These are phyloP conservation scores for Chrysoporthe austroafricana DNA, from an alignment of 2,329 filamentous ascomycete species.

Conservation along the genomic window DNA sequence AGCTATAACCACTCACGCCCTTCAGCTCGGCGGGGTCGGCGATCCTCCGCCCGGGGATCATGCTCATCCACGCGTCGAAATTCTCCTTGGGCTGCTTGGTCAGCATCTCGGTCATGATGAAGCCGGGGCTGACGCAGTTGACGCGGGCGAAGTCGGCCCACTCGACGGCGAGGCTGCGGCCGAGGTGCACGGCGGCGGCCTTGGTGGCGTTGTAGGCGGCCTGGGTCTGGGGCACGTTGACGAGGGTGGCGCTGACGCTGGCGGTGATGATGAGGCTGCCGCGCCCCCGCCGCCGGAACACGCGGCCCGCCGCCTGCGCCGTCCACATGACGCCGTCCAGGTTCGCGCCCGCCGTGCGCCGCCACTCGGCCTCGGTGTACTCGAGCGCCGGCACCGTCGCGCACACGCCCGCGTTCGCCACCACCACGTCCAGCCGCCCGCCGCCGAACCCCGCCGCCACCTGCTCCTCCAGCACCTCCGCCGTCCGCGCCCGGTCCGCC, in stretches of 20 bases:
- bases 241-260: conserved; percentile 30
- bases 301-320: conserved; percentile 32
- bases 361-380: conserved; percentile 35
- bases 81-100: conserved; percentile 29
- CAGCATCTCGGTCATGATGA: conserved; percentile 29
- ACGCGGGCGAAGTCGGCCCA: conserved; percentile 17
- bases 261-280: conserved; percentile 37
- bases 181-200: conserved; percentile 22
- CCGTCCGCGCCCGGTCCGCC: not conserved
- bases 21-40: conserved; percentile 31
- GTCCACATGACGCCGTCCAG: conserved; percentile 37
- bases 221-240: conserved; percentile 29
- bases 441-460: conserved; percentile 32
- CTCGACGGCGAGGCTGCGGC: conserved; percentile 25
- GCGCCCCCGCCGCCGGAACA: conserved; percentile 34
- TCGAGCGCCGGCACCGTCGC: conserved; percentile 33
- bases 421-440: conserved; percentile 33
- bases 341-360: conserved; percentile 34
- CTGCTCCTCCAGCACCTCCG: conserved; percentile 22
- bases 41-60: conserved; percentile 31
- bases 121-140: conserved; percentile 32
- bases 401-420: conserved; percentile 38
- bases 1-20: conserved; percentile 18
- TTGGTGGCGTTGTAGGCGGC: conserved; percentile 22
- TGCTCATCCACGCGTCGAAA: conserved; percentile 29